These are phyloP conservation scores for Acer yangbiense DNA, from an alignment of 345 rosid genomes.

Conservation along the genomic window DNA sequence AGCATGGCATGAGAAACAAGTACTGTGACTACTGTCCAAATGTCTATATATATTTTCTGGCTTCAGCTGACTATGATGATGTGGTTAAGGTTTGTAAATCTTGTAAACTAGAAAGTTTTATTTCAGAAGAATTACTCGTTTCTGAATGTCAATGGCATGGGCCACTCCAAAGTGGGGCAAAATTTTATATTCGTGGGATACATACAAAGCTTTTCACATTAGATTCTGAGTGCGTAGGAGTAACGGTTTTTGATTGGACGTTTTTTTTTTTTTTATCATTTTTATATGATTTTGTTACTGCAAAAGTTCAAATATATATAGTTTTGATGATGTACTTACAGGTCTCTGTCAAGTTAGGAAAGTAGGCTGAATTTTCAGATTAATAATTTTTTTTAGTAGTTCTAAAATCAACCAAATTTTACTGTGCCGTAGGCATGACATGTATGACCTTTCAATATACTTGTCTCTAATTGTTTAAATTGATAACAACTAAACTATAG, in stretches of 20 bases:
- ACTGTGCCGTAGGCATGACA: neutral
- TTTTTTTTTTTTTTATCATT: neutral
- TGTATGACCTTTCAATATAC: neutral
- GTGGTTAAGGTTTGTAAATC: slow-evolving; percentile 73
- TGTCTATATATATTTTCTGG: slow-evolving; percentile 35
- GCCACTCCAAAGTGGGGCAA: neutral
- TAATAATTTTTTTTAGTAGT: neutral
- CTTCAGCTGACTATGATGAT: slow-evolving; percentile 97
- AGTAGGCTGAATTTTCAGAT: neutral
- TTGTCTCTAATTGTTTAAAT: neutral
- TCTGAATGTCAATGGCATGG: slow-evolving; percentile 1
- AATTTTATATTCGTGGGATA: slow-evolving; percentile 16
- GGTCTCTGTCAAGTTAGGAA: neutral
- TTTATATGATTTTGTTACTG: neutral
- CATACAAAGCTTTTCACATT: neutral
- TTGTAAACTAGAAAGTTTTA: slow-evolving; percentile 15
- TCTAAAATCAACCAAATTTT: neutral
- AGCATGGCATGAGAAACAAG: too few relatives aligned
- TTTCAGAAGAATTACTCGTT: neutral
- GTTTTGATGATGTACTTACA: neutral
- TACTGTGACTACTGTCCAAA: too few relatives aligned
- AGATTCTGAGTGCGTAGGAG: neutral
- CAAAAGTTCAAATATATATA: neutral
- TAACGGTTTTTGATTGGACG: neutral
- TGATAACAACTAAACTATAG: neutral